Conservation (phyloP, 345 rosid genomes). For the Syzygium aqueum region DNA sequence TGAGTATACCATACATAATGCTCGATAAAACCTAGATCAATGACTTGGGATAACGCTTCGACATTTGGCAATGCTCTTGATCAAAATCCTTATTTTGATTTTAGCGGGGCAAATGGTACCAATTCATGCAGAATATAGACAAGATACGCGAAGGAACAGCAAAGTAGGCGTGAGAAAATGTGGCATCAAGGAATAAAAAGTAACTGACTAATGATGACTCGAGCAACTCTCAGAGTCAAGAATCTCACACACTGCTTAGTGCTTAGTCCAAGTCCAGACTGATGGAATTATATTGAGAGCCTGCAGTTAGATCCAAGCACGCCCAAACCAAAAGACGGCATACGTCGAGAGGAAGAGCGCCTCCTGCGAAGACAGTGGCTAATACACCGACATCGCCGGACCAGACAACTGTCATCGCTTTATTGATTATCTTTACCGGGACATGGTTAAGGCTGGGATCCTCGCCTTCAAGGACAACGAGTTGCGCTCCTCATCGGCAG, state of each 20-base stretch:
- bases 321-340: neutral
- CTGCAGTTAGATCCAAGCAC: too few relatives aligned
- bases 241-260: neutral
- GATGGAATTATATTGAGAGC: too few relatives aligned
- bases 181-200: neutral
- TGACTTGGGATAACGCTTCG: neutral
- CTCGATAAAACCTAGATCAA: neutral
- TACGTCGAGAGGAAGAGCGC: neutral
- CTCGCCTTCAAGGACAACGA: neutral
- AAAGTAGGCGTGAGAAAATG: neutral
- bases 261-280: neutral
- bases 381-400: neutral
- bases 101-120: neutral
- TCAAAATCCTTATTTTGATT: neutral
- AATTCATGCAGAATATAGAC: neutral
- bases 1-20: rapidly evolving
- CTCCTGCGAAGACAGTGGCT: neutral
- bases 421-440: neutral
- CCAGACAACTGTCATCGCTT: rapidly evolving
- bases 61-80: neutral
- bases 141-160: neutral
- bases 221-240: neutral
- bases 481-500: neutral
- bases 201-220: neutral
- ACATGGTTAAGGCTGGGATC: neutral